Conservation (phyloP, 2,329 filamentous ascomycete species). For the Rhinocladiella similis region DNA sequence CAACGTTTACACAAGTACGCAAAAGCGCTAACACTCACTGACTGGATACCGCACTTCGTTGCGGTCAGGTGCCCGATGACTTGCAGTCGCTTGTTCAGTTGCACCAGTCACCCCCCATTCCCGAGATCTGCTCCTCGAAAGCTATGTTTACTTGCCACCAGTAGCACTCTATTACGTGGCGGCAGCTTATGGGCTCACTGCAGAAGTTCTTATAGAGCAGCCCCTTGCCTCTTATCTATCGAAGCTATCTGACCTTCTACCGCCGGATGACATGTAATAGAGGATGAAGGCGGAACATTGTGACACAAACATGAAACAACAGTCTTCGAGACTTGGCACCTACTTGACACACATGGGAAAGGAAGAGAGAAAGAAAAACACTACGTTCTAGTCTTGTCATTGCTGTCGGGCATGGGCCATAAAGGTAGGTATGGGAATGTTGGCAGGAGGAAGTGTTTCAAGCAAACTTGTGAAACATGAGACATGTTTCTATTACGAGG, state of each 20-base stretch:
- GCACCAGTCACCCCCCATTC: not conserved
- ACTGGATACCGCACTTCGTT: slow-evolving; percentile 10
- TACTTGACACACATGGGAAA: no score
- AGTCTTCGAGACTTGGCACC: no score
- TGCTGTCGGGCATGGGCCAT: no score
- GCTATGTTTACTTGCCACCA: slow-evolving; percentile 9
- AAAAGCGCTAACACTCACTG: slow-evolving; percentile 14
- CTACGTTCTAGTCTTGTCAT: no score
- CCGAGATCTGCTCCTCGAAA: slow-evolving; percentile 1
- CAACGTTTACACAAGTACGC: slow-evolving; percentile 8
- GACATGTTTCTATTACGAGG: no score
- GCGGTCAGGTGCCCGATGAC: slow-evolving; percentile 20
- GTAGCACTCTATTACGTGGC: slow-evolving; percentile 19
- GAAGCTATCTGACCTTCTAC: not conserved
- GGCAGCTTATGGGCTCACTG: not conserved
- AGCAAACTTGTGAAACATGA: no score
- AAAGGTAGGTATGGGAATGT: no score
- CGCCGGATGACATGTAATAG: no score
- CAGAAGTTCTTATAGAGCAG: not conserved
- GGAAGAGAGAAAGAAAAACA: no score
- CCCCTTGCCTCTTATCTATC: not conserved
- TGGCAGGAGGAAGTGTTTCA: no score
- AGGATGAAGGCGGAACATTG: no score
- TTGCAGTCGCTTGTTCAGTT: slow-evolving; percentile 6
- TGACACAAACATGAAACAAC: no score